Evolutionary conservation across 768 basidiomycete species (phyloP).

Genomic region (Pisolithus albus): DNA sequence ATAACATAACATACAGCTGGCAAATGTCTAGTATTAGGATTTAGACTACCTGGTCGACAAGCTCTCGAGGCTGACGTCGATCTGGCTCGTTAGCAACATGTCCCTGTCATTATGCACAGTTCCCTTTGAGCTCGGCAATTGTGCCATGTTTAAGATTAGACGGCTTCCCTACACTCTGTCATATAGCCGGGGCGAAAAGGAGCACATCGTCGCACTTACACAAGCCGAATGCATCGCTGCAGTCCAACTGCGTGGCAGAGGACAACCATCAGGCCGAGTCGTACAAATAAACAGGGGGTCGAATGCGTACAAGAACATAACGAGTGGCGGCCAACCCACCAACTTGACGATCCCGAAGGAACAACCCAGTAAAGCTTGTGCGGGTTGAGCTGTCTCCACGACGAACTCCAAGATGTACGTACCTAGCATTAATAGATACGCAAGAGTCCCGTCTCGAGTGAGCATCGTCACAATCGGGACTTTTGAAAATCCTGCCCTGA

Average conservation of each 20-base stretch:
- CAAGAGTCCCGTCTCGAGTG: conserved; percentile 41
- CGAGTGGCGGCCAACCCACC: neutral
- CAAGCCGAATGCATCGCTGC: neutral
- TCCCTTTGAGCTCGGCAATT: neutral
- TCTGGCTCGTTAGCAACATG: neutral
- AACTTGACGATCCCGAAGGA: neutral
- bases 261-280: neutral
- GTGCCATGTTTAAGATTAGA: conserved; percentile 4
- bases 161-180: conserved; percentile 1
- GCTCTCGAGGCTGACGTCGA: neutral
- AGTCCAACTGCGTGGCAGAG: neutral
- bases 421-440: conserved; percentile 37
- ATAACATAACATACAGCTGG: neutral
- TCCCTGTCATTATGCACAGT: neutral
- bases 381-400: neutral
- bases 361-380: neutral
- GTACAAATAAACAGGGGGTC: neutral
- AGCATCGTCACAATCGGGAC: conserved; percentile 33
- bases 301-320: conserved; percentile 3
- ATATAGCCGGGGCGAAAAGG: neutral
- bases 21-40: neutral
- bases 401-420: neutral
- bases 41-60: neutral
- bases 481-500: conserved; percentile 35
- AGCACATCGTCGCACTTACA: neutral